These are phyloP conservation scores for Endotrypanum monterogeii DNA, from an alignment of 208 protist genomes.

Conservation along the genomic window DNA sequence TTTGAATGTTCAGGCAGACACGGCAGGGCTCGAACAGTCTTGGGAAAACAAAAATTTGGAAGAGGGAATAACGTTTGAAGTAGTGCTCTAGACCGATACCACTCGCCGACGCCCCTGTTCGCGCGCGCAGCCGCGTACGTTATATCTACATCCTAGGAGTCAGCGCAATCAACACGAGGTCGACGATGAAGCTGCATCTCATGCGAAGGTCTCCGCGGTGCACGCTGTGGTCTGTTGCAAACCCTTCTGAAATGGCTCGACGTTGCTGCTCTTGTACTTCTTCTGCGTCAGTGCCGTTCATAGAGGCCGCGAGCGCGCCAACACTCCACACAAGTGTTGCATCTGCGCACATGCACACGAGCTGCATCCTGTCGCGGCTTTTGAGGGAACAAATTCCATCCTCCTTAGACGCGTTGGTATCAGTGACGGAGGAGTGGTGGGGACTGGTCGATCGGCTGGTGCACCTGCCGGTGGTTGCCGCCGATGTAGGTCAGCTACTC, in stretches of 20 bases:
- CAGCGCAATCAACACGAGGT: background rate
- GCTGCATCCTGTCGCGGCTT: slow-evolving; percentile 13
- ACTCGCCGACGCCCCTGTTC: background rate
- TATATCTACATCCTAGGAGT: background rate
- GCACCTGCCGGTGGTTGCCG: slow-evolving; percentile 8
- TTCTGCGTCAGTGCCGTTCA: background rate
- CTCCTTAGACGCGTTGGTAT: slow-evolving; percentile 8
- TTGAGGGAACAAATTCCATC: background rate
- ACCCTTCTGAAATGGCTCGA: background rate
- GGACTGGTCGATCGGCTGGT: slow-evolving; percentile 15
- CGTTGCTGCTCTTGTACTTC: background rate
- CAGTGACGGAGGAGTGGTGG: slow-evolving; percentile 22
- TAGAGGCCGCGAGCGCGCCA: background rate
- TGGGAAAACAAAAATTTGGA: background rate
- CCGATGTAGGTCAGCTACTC: slow-evolving; percentile 22
- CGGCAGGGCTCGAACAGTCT: background rate
- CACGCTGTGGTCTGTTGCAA: background rate
- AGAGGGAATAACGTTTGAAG: too few species aligned
- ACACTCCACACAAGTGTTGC: slow-evolving; percentile 20
- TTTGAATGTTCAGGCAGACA: background rate
- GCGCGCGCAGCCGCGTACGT: background rate
- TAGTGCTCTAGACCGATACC: background rate
- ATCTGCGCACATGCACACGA: slow-evolving; percentile 23
- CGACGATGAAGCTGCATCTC: background rate
- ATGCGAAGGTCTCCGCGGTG: background rate